Conservation (phyloP, 1,284 basidiomycete species). For the Bondarzewia mesenterica region DNA sequence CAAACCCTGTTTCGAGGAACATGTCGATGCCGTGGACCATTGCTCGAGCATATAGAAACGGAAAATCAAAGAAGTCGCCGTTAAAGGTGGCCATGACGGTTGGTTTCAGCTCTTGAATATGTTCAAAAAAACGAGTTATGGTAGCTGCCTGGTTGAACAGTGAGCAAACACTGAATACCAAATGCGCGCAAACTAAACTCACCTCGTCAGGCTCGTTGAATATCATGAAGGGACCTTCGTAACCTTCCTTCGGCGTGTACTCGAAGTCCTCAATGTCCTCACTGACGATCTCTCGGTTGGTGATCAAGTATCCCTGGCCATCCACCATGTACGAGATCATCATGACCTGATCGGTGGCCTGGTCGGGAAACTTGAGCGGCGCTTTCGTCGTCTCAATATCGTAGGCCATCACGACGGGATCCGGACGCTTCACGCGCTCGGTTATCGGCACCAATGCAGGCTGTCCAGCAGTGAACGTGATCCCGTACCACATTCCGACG, state of each 20-base stretch:
- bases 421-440: constrained; percentile 95
- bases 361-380: constrained; percentile 97
- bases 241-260: constrained; percentile 97
- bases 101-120: constrained; percentile 88
- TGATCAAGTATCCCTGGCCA: constrained; percentile 95
- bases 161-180: neutral
- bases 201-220: constrained; percentile 96
- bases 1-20: constrained; percentile 93
- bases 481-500: constrained; percentile 94
- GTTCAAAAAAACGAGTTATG: constrained; percentile 87
- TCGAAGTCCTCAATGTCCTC: constrained; percentile 99
- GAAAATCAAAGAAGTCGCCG: constrained; percentile 99
- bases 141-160: constrained; percentile 48
- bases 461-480: constrained; percentile 78
- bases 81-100: constrained; percentile 99
- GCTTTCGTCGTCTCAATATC: constrained; percentile 99
- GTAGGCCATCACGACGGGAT: constrained; percentile 98
- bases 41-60: constrained; percentile 88
- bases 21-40: constrained; percentile 92
- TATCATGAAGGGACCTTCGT: constrained; percentile 94
- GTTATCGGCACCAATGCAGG: constrained; percentile 69
- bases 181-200: constrained; percentile 15
- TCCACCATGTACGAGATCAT: constrained; percentile 99
- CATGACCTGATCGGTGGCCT: constrained; percentile 96
- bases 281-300: constrained; percentile 94